Evolutionary conservation across 2,329 filamentous ascomycete species (phyloP).

Genomic region (Diplodia sapinea): DNA sequence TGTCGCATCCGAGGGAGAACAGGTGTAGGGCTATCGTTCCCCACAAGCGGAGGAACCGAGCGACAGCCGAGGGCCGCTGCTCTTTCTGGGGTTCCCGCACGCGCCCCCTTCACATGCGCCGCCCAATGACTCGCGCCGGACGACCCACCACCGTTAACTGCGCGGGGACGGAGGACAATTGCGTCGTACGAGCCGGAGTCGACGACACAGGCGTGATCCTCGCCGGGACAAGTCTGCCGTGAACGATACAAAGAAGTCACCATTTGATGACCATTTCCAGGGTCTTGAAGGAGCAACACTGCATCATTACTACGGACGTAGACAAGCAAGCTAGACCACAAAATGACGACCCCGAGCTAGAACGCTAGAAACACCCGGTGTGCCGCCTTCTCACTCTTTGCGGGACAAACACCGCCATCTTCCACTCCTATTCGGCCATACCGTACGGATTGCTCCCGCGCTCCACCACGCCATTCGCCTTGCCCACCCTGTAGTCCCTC

Average conservation of each 20-base stretch:
- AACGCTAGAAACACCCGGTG: background rate
- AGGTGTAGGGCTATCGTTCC: conserved; percentile 3
- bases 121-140: conserved; percentile 24
- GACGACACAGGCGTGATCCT: background rate
- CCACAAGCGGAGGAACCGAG: conserved; percentile 25
- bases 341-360: background rate
- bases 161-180: background rate
- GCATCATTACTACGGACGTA: conserved; percentile 8
- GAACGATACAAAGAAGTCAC: background rate
- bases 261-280: background rate
- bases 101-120: conserved; percentile 15
- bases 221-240: background rate
- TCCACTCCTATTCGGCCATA: conserved; percentile 17
- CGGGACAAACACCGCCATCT: conserved; percentile 1
- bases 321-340: background rate
- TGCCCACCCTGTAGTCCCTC: conserved; percentile 44
- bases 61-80: conserved; percentile 23
- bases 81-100: conserved; percentile 22
- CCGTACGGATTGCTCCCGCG: conserved; percentile 38
- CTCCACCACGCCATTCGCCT: conserved; percentile 36
- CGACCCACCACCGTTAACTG: background rate
- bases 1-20: conserved; percentile 13
- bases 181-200: conserved; percentile 1
- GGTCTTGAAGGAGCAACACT: background rate
- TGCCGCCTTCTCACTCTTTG: too few species aligned